Percentiles rank a stretch among this genome's conserved stretches.
phyloP scores from a whole-genome alignment of 2,329 filamentous ascomycete genomes.

The Diplodia seriata region DNA sequence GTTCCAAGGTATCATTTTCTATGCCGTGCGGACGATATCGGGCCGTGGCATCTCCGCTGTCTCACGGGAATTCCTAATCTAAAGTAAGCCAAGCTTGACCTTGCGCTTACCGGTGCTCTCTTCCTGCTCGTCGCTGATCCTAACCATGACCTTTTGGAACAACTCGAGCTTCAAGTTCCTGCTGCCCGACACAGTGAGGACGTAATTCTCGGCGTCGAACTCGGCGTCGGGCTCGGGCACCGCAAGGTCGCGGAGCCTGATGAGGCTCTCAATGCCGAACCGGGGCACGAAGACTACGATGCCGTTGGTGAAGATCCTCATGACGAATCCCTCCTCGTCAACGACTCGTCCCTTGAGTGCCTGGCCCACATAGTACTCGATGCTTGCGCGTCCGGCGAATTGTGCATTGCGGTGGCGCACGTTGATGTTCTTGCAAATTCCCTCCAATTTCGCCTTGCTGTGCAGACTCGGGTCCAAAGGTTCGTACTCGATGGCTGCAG shows the following conservation, averaged over 20 bases:
- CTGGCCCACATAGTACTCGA: slow-evolving; percentile 98
- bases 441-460: slow-evolving; percentile 84
- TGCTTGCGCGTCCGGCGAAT: slow-evolving; percentile 88
- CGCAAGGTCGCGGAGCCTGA: slow-evolving; percentile 82
- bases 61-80: slow-evolving; percentile 3
- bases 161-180: slow-evolving; percentile 72
- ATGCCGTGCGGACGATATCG: slow-evolving; percentile 1
- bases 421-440: slow-evolving; percentile 98
- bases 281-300: slow-evolving; percentile 95
- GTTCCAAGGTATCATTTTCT: slow-evolving; percentile 8
- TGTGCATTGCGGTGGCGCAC: slow-evolving; percentile 96
- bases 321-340: slow-evolving; percentile 92
- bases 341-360: slow-evolving; percentile 78
- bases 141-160: slow-evolving; percentile 89
- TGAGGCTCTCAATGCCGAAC: slow-evolving; percentile 93
- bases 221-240: slow-evolving; percentile 76
- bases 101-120: slow-evolving; percentile 95
- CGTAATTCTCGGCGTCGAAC: slow-evolving; percentile 87
- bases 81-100: slow-evolving; percentile 70
- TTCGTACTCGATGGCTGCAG: slow-evolving; percentile 93
- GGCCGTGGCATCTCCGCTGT: background rate
- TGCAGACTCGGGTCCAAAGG: slow-evolving; percentile 80
- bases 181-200: slow-evolving; percentile 66
- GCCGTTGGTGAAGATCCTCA: slow-evolving; percentile 97
- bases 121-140: slow-evolving; percentile 91